Evolutionary conservation across 2,329 filamentous ascomycete species (phyloP), one percentile per base, ranked within the genome.

Genomic region (Penicillium sp.): DNA sequence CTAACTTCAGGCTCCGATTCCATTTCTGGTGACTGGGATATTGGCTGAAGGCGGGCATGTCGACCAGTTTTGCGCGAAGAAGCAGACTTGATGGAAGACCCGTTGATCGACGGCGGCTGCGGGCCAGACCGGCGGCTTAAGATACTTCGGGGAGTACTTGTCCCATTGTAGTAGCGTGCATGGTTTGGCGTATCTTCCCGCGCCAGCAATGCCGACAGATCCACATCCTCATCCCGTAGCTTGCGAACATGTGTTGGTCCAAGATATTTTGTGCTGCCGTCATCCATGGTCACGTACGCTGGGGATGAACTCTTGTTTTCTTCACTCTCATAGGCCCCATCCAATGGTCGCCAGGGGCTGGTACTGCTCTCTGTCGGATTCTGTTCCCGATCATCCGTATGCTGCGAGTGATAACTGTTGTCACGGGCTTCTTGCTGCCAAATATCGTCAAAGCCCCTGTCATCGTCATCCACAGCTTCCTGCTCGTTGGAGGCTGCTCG

Each of bases 381-480:
- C 28, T 61, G 54, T 41, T 39, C 49, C 38, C 51, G 46, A 24
- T 65, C 58, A 41, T 67, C 56, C 15, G 62, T 64, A 28, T 57
- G 61, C 49, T 68, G 61, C 12, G 67, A 68, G 10, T 64, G 57
- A 18, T 67, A 61, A 39, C 67, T 71, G 39, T 70, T 65, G 45
- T 74, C 69, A n/a, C 66, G 64, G 38, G 73, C 72, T 58, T 76
- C 72, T 57, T 73, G 70, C 56, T 78, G 75, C 76, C 76, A 79
- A 26, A 79, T 78, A 48, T 79, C 76, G 46, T 71, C 73, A 51
- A 71, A 73, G 13, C 68, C 36, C 21, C 12, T 74, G 36, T 72
- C 72, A 15, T 68, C 66, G 10, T 63, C 62, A 10, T 58, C 56
- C 3, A 60, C 44, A 7, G 57, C 51, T 21, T 54, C 57, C 23